These are phyloP conservation scores for Violaceomyces palustris DNA, from an alignment of 1,284 basidiomycete species.

Conservation along the genomic window DNA sequence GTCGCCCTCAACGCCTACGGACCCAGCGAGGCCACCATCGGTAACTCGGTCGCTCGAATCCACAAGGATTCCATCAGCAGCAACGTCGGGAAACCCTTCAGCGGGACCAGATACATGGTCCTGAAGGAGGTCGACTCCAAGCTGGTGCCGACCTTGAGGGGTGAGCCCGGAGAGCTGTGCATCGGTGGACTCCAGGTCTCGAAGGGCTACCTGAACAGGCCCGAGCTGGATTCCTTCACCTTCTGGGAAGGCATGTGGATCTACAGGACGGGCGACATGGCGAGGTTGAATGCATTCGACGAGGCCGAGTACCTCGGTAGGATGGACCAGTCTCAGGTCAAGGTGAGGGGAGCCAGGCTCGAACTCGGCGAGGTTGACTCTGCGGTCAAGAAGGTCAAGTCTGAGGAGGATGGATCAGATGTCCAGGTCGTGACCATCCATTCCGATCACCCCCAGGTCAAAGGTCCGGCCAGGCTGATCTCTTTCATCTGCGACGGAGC, in stretches of 20 bases:
- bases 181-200: conserved; percentile 46
- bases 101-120: conserved; percentile 37
- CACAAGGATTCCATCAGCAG: conserved; percentile 12
- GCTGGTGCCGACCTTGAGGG: conserved; percentile 27
- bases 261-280: conserved; percentile 48
- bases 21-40: conserved; percentile 48
- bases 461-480: conserved; percentile 23
- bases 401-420: conserved; percentile 1
- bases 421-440: conserved; percentile 19
- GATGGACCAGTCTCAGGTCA: conserved; percentile 42
- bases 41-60: conserved; percentile 44
- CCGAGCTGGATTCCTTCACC: conserved; percentile 24
- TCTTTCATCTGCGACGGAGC: conserved; percentile 35
- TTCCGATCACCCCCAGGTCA: conserved; percentile 18
- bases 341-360: conserved; percentile 46
- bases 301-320: conserved; percentile 45
- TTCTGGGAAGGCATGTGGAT: conserved; percentile 10
- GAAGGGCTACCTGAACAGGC: conserved; percentile 31
- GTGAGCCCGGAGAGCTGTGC: conserved; percentile 44
- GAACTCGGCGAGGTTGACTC: conserved; percentile 46
- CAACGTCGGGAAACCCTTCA: conserved; percentile 43
- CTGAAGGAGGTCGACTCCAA: conserved; percentile 14
- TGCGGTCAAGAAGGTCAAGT: conserved; percentile 7
- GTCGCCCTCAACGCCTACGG: conserved; percentile 48
- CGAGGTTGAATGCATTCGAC: conserved; percentile 32